Evolutionary conservation across 306 rosid species (phyloP), one percentile per base, ranked within the genome.

Genomic region (Acacia confusa): DNA sequence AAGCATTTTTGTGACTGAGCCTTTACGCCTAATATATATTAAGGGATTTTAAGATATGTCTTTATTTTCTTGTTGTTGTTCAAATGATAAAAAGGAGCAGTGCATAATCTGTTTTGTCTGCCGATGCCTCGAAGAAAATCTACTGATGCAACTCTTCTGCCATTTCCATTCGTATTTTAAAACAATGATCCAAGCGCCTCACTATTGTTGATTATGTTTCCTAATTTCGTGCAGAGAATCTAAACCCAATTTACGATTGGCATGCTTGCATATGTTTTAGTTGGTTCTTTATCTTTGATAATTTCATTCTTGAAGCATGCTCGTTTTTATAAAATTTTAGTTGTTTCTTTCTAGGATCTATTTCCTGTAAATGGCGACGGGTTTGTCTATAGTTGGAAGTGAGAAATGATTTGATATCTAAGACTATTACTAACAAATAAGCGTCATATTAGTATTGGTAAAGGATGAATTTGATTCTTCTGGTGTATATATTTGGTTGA

Each of bases 291-390:
- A 15, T 78, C 22, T 45, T 6, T 22, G 22, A 20, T 79, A 41
- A 1, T 45, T 72, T 53, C 47, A 10, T 53, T 10, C 70, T 70
- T 78, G 70, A 66, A 30, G 65, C 41, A 67, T 38, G 41, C 20
- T 36, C 19, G 32, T 30, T 36, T 34, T 24, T 65, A 24, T 41
- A 27, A 61, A n/a, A 24, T 40, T 44, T 63, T 67, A 57, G 38
- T 82, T 41, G 16, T 28, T 47, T 82, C 12, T 74, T 47, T 66
- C 22, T 48, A 58, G 75, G 79, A 69, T 76, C 72, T 76, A 13
- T 76, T 65, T 13, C 27, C 17, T 24, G 9, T 50, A 44, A n/a
- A 15, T 40, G 44, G 20, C 48, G 24, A 22, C 25, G 34, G 13
- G 19, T 66, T 69, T 20, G 28, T 58, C 28, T 24, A 47, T 32